Evolutionary conservation across 805 yeast genomes (phyloP).

Genomic region (Candida maris): DNA sequence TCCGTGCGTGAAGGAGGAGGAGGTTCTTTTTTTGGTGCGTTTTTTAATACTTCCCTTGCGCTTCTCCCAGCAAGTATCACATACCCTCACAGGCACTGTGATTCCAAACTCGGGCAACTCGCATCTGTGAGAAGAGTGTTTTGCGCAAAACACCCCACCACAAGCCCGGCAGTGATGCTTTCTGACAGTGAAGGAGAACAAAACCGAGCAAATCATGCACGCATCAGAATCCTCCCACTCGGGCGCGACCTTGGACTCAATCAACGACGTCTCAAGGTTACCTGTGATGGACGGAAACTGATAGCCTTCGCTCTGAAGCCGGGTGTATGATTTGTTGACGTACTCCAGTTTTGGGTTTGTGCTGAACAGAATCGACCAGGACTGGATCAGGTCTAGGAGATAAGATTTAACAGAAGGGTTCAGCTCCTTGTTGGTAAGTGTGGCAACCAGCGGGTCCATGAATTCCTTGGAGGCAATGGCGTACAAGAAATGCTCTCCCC

Average conservation of each 20-base stretch:
- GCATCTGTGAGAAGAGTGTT: constrained; percentile 70
- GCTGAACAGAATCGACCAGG: constrained; percentile 73
- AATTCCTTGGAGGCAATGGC: constrained; percentile 85
- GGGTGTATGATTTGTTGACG: constrained; percentile 58
- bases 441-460: constrained; percentile 67
- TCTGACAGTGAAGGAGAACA: constrained; percentile 78
- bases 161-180: constrained; percentile 97
- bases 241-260: constrained; percentile 91
- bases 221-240: constrained; percentile 96
- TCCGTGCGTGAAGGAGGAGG: constrained; percentile 19
- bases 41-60: constrained; percentile 37
- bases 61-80: constrained; percentile 81
- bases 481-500: constrained; percentile 78
- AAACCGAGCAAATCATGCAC: constrained; percentile 87
- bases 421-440: constrained; percentile 28
- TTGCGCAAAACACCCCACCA: constrained; percentile 89
- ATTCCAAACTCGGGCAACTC: constrained; percentile 84
- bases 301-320: constrained; percentile 58
- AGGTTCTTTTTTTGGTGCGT: constrained; percentile 19
- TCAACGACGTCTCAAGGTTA: constrained; percentile 44
- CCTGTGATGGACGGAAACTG: constrained; percentile 55
- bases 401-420: constrained; percentile 55
- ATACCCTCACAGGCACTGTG: constrained; percentile 84
- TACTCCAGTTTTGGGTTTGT: constrained; percentile 62
- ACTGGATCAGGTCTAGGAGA: constrained; percentile 63